phyloP scores from a whole-genome alignment of 2,329 filamentous ascomycete species.

The Ceratocystis cubensis region DNA sequence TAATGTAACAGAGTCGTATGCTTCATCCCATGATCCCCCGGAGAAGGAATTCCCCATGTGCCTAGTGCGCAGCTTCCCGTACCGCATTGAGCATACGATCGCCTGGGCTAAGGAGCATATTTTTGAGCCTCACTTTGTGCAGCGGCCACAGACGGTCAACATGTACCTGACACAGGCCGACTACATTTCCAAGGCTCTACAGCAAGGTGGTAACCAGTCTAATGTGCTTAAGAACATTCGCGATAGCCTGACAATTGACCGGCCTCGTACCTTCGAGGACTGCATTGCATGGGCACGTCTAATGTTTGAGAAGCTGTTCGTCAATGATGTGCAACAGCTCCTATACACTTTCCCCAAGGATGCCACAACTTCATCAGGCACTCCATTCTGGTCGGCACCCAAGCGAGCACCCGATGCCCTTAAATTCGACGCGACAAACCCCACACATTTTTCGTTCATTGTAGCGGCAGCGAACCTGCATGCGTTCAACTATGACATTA shows the following conservation, averaged over 20 bases:
- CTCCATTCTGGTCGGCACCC: constrained; percentile 94
- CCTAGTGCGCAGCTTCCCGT: constrained; percentile 91
- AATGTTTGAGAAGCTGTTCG: constrained; percentile 92
- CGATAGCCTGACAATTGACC: constrained; percentile 82
- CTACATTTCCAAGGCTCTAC: constrained; percentile 74
- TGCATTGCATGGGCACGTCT: constrained; percentile 91
- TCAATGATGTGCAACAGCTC: constrained; percentile 90
- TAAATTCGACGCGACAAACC: constrained; percentile 74
- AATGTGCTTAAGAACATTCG: constrained; percentile 80
- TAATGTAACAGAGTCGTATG: constrained; percentile 88
- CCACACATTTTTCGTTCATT: constrained; percentile 78
- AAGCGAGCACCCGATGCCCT: constrained; percentile 90
- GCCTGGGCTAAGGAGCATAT: constrained; percentile 87
- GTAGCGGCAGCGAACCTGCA: constrained; percentile 83
- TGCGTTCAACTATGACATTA: constrained; percentile 96
- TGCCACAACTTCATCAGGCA: constrained; percentile 71
- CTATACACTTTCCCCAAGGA: constrained; percentile 97
- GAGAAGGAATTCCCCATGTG: constrained; percentile 99
- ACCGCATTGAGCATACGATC: constrained; percentile 97
- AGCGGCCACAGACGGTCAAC: constrained; percentile 87
- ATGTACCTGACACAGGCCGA: constrained; percentile 84
- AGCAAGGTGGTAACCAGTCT: constrained; percentile 91
- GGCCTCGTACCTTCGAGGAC: constrained; percentile 85
- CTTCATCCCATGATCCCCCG: constrained; percentile 83
- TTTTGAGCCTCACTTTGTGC: constrained; percentile 89